phyloP scores from a whole-genome alignment of 2,329 filamentous ascomycete genomes.

The Fusarium sambucinum region DNA sequence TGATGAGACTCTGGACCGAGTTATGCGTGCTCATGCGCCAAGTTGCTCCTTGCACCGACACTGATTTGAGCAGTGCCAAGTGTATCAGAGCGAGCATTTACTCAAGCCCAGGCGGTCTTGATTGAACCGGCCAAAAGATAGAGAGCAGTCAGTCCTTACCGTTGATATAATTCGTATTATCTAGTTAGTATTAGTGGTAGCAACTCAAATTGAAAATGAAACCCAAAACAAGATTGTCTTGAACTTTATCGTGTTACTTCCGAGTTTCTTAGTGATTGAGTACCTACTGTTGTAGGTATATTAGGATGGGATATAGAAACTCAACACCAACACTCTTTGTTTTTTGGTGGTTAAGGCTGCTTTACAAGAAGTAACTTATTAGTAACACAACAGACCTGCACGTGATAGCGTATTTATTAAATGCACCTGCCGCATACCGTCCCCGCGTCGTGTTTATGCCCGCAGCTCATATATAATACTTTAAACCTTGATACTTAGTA shows the following conservation, averaged over 20 bases:
- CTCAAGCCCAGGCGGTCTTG: not conserved
- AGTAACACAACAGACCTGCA: slow-evolving; percentile 11
- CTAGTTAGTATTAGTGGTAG: not conserved
- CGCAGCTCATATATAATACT: not conserved
- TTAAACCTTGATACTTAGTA: not conserved
- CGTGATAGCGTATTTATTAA: slow-evolving; percentile 36
- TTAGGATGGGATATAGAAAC: not conserved
- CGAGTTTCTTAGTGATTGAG: not conserved
- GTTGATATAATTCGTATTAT: not conserved
- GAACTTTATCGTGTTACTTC: not conserved
- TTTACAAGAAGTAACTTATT: not conserved
- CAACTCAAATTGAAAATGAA: slow-evolving; percentile 2
- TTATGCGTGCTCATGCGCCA: slow-evolving; percentile 51
- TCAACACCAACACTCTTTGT: not conserved
- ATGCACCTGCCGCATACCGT: slow-evolving; percentile 5
- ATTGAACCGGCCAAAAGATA: not conserved
- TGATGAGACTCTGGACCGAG: slow-evolving; percentile 54
- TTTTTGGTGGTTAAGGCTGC: not conserved
- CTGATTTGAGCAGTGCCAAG: not conserved
- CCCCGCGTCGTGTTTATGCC: slow-evolving; percentile 31
- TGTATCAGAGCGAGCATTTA: not conserved
- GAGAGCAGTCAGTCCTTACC: not conserved
- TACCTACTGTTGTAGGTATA: too few species aligned
- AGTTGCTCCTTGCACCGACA: slow-evolving; percentile 45
- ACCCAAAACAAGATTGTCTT: not conserved